phyloP scores from a whole-genome alignment of 2,329 filamentous ascomycete species.

The Cryphonectria japonica region DNA sequence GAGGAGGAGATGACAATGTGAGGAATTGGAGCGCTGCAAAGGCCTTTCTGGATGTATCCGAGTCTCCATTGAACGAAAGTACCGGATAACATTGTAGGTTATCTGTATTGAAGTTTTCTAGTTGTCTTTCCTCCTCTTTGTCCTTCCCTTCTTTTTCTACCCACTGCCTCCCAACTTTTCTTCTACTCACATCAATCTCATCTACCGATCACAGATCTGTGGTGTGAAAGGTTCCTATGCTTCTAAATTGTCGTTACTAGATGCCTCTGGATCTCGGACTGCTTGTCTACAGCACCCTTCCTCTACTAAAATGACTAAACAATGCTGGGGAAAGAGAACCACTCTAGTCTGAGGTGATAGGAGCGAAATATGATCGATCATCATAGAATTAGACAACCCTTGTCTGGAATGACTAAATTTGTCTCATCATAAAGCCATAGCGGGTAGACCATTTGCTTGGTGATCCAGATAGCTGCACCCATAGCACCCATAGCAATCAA shows the following conservation, averaged over 20 bases:
- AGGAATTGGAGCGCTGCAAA: not conserved
- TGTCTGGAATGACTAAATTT: not conserved
- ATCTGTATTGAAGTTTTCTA: too few relatives aligned
- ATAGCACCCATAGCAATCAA: not conserved
- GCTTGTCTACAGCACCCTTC: too few relatives aligned
- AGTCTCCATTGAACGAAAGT: not conserved
- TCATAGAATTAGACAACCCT: not conserved
- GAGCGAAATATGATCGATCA: not conserved
- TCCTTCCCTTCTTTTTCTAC: too few relatives aligned
- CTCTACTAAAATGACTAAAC: too few relatives aligned
- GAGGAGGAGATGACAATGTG: too few relatives aligned
- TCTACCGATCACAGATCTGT: not conserved
- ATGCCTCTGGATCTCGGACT: not conserved
- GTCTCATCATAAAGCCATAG: not conserved
- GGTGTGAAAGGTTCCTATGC: too few relatives aligned
- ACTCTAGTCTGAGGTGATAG: not conserved
- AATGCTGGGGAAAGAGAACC: not conserved
- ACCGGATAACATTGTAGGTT: not conserved
- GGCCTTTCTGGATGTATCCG: not conserved
- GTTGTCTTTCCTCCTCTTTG: too few relatives aligned
- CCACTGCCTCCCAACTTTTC: not conserved
- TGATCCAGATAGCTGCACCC: not conserved
- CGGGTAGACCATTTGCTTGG: not conserved
- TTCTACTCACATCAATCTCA: not conserved
- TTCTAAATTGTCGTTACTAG: not conserved